Evolutionary conservation across 805 yeast genomes (phyloP), one percentile per base, ranked within the genome.

Genomic region (Lipomyces chichibuensis): DNA sequence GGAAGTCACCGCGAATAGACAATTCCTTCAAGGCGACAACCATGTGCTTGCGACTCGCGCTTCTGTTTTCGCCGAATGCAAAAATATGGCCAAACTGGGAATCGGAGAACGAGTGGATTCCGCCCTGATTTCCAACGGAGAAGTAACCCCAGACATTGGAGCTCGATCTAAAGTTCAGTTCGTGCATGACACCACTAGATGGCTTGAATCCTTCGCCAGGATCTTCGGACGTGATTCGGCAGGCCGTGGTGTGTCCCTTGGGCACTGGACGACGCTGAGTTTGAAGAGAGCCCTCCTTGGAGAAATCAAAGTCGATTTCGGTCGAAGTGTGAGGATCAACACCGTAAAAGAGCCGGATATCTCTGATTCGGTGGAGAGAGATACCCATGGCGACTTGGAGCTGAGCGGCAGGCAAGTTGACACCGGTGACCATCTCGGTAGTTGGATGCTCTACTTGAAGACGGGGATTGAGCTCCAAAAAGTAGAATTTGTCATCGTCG

Each of bases 201-300:
- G 99, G 99, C 80, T 95, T 95, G 86, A 95, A 95, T 59, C 99
- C 99, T 82, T 94, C 98, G 77, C 97, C 96, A 59, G 99, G 99
- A 81, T 95, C 99, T 81, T 95, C 99, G 14, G 97, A 91, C 46
- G 99, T 95, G 79, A 95, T 95, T 84, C 99, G 92, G 82, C 98
- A 94, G 62, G 99, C 99, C 59, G 98, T 95, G 80, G 97, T 91
- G 80, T 95, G 99, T 68, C 99, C 99, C 83, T 92, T 92, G 74
- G 99, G 99, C 73, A 84, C 85, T 49, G 99, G 99, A 74, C 87
- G 87, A 79, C 98, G 88, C 82, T 95, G 99, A 65, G 89, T 85
- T 73, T 87, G 84, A 71, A 87, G 82, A 33, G 96, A 84, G 65
- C 84, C 87, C 73, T 89, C 90, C 56, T 87, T 82, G 69, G 87